phyloP scores from a whole-genome alignment of 352 stramenopile genomes.

The Pseudoperonospora humuli region DNA sequence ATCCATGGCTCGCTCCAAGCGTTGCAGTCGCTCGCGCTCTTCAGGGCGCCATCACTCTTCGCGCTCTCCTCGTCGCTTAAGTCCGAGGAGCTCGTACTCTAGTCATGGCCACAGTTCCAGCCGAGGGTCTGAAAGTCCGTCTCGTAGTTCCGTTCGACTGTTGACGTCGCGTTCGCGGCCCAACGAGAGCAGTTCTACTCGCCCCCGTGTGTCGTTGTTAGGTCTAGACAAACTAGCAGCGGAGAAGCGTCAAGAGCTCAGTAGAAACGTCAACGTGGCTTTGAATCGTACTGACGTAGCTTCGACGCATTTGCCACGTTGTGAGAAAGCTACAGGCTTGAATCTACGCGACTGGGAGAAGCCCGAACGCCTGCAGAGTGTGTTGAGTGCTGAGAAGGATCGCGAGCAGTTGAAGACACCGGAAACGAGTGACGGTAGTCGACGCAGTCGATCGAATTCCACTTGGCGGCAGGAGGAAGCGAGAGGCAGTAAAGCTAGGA shows the following conservation, averaged over 20 bases:
- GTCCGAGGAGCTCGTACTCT: slow-evolving; percentile 1
- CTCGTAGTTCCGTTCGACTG: slow-evolving; percentile 8
- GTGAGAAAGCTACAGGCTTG: slow-evolving; percentile 28
- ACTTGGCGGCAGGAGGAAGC: not conserved
- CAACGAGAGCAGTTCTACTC: slow-evolving; percentile 1
- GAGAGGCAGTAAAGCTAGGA: not conserved
- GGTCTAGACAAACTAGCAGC: slow-evolving; percentile 56
- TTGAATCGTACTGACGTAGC: not conserved
- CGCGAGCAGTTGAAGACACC: slow-evolving; percentile 14
- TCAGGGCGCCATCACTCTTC: slow-evolving; percentile 1
- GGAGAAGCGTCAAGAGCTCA: slow-evolving; percentile 44
- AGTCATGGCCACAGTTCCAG: slow-evolving; percentile 12
- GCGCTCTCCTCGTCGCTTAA: slow-evolving; percentile 15
- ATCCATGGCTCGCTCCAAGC: slow-evolving; percentile 15
- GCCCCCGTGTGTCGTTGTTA: slow-evolving; percentile 31
- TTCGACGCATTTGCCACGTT: slow-evolving; percentile 11
- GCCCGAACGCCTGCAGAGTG: slow-evolving; percentile 58
- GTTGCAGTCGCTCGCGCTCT: slow-evolving; percentile 20
- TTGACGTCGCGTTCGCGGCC: slow-evolving; percentile 8
- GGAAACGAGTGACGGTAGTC: slow-evolving; percentile 44
- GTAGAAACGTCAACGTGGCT: not conserved
- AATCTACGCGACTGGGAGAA: slow-evolving; percentile 70
- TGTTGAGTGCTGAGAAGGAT: slow-evolving; percentile 8
- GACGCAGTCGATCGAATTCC: slow-evolving; percentile 8
- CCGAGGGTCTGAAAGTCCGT: slow-evolving; percentile 4